Conservation (phyloP, 768 basidiomycete species). For the Podaxis sp. region DNA sequence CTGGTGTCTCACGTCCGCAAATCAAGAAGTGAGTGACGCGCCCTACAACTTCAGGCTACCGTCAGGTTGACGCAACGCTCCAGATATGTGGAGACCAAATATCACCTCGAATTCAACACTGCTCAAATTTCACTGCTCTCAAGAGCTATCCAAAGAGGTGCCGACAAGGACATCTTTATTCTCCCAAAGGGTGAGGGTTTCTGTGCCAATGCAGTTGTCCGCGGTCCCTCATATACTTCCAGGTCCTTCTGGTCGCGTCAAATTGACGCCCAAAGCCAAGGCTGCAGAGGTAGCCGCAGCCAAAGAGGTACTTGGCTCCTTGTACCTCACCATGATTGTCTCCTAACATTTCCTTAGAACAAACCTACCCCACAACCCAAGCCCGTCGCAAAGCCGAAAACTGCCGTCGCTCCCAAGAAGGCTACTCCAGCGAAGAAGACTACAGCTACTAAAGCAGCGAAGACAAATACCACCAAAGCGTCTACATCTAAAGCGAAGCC, state of each 20-base stretch:
- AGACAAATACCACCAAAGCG: conserved; percentile 22
- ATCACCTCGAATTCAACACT: conserved; percentile 76
- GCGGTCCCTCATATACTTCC: conserved; percentile 19
- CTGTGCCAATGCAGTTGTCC: conserved; percentile 7
- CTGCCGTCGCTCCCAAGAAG: conserved; percentile 18
- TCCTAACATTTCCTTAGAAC: conserved; percentile 23
- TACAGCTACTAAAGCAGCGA: conserved; percentile 24
- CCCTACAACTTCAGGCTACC: not conserved
- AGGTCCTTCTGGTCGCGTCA: conserved; percentile 74
- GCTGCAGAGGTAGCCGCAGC: conserved; percentile 34
- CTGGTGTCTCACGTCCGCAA: conserved; percentile 83
- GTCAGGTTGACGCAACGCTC: conserved; percentile 16
- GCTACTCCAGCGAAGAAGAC: conserved; percentile 24
- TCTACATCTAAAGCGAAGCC: conserved; percentile 29
- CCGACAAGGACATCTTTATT: conserved; percentile 78
- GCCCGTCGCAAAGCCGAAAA: conserved; percentile 21
- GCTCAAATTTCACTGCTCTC: conserved; percentile 79
- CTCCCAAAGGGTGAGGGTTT: conserved; percentile 76
- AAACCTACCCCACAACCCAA: conserved; percentile 39
- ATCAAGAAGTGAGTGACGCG: conserved; percentile 78
- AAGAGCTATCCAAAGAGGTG: conserved; percentile 77
- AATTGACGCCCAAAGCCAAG: conserved; percentile 56
- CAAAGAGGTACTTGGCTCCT: conserved; percentile 36
- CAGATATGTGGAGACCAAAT: conserved; percentile 83
- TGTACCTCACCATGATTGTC: conserved; percentile 14